Base-by-base conservation (phyloP, 257 asterid genomes). In the Petrea volubilis region DNA sequence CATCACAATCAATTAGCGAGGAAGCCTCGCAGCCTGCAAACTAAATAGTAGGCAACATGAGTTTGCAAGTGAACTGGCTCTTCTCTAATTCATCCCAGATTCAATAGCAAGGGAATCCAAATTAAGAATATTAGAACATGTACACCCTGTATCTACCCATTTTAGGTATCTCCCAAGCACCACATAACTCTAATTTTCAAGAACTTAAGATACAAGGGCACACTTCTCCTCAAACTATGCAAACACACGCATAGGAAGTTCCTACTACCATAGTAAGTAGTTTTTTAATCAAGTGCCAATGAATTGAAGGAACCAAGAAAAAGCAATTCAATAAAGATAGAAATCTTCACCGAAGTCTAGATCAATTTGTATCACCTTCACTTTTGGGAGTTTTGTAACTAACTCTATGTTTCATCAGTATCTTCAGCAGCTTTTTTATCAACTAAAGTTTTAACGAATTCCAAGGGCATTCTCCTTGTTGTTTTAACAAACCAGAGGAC, bases 1-100 rank as follows among this genome's bases (percentile, higher is more conserved):
- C 72, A 79, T 69, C 47, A 79, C 68, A 53, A 81, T 27, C 70
- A 86, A 38, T 41, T 79, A 68, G 31, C 83, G 87, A 27, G 83
- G 68, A 77, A 77, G 23, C 71, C 74, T 70, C 4, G 78, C 77
- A 20, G 83, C 84, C 86, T 85, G 71, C 73, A 63, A 72, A 23
- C 34, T 9, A 78, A 67, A 31, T 38, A 24, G 66, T 29, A 59
- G 7, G 9, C 71, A 53, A 23, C 28, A 64, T 24, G 20, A 60
- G 34, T 51, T 34, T 20, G 51, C 49, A 38, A 17, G 51, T 52
- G 17, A 67, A 33, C 15, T 31, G 33, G 47, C 47, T 34, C 25
- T 44, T 10, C 70, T 23, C 40, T 20, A 9, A 12, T 28, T 31
- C 34, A 24, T 44, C 24, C 18, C n/a, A 10, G 33, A 56, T 70